phyloP scores from a whole-genome alignment of 352 stramenopile species.

The Phytopythium delawarense region DNA sequence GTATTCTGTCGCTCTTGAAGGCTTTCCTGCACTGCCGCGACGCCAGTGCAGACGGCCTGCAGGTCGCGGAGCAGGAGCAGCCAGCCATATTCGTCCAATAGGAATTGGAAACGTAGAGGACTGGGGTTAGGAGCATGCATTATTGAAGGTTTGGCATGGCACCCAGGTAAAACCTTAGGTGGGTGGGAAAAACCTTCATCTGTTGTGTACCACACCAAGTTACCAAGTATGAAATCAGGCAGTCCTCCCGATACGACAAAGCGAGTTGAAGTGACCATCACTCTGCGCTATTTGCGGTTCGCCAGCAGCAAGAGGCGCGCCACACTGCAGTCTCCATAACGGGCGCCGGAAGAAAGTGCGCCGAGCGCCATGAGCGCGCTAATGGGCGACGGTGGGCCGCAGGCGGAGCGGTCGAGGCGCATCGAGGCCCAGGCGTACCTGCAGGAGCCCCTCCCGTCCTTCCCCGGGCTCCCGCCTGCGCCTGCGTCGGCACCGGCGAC shows the following conservation, averaged over 20 bases:
- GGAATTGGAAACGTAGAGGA: no score
- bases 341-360: background rate
- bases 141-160: no score
- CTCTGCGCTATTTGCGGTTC: background rate
- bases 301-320: background rate
- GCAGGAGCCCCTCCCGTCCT: slow-evolving; percentile 1
- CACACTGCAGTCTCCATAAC: background rate
- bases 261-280: slow-evolving; percentile 4
- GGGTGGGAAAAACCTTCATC: no score
- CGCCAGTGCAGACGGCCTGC: no score
- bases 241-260: background rate
- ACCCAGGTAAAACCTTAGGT: no score
- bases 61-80: no score
- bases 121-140: no score
- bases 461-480: slow-evolving; percentile 6
- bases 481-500: background rate
- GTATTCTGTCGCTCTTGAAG: no score
- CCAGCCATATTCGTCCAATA: no score
- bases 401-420: slow-evolving; percentile 30
- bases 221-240: background rate
- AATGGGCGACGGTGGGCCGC: slow-evolving; percentile 17
- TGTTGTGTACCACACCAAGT: no score
- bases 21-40: no score
- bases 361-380: slow-evolving; percentile 5
- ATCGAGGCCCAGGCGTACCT: slow-evolving; percentile 26